phyloP scores from a whole-genome alignment of 257 asterid genomes.

The Fraxinus pennsylvanica region DNA sequence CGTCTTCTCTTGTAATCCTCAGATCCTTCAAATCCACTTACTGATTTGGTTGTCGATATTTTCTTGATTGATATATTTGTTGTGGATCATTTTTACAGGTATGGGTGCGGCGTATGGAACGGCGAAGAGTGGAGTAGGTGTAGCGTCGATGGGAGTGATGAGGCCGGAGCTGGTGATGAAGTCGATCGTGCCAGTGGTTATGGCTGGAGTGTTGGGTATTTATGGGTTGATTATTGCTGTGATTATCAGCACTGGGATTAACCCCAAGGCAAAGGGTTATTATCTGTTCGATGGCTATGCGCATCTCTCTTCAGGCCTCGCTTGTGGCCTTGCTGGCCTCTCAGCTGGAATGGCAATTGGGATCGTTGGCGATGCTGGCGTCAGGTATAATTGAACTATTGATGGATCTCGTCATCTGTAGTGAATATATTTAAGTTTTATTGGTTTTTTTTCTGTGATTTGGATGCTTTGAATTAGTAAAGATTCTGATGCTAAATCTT shows the following conservation, averaged over 20 bases:
- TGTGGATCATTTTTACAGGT: conserved; percentile 39
- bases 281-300: conserved; percentile 88
- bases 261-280: conserved; percentile 76
- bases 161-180: conserved; percentile 88
- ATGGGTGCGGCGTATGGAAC: conserved; percentile 92
- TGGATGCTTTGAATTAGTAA: not conserved
- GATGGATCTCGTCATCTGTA: not conserved
- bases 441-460: not conserved
- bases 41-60: not conserved
- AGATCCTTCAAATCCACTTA: not conserved
- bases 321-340: conserved; percentile 85
- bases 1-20: conserved; percentile 60
- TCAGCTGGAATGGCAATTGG: conserved; percentile 92
- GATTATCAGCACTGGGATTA: conserved; percentile 79
- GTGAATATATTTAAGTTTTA: not conserved
- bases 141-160: conserved; percentile 92
- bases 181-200: conserved; percentile 81
- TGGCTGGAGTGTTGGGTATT: conserved; percentile 92
- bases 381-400: conserved; percentile 47
- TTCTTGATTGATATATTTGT: conserved; percentile 3
- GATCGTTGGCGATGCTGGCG: conserved; percentile 90
- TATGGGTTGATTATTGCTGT: conserved; percentile 84
- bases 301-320: conserved; percentile 75
- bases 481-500: not conserved
- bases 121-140: conserved; percentile 87